Base-by-base conservation (phyloP, 176 grass and related monocot species). In the Dendrocalamus sinicus region DNA sequence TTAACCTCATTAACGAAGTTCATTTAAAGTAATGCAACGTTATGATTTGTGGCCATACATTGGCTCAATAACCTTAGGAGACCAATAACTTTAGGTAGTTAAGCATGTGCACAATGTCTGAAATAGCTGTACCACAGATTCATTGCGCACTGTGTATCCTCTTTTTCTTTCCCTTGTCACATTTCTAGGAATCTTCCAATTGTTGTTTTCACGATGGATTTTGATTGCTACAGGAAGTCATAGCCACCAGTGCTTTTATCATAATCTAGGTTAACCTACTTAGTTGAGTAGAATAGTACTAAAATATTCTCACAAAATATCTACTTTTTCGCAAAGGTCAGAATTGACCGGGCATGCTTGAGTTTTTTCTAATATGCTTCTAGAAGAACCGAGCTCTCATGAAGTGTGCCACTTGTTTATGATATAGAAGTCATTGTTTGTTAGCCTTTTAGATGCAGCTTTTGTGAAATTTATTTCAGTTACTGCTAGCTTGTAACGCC, bases 151-250 rank as follows among this genome's bases (percentile, higher is more conserved):
- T 72, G 24, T 70, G 52, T 81, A 60, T 61, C 77, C 7, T 62
- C 57, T 63, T 26, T 81, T 81, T 84, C 43, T 54, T 54, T 58
- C 20, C 55, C 10, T 75, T 67, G 24, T 62, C 50, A 75, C 61
- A 41, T 70, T 89, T 81, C 77, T 86, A 81, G 63, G 83, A 84
- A 90, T 54, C 78, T 86, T 86, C 78, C 54, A 7, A 75, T 17
- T 35, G 35, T 72, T 84, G 15, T 68, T 69, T 14, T 39, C 22
- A 76, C 73, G 46, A 67, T 82, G 70, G 12, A 61, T 76, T 68
- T 83, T 55, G 16, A 78, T 83, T 72, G 59, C 23, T 73, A 26
- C 15, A 72, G 17, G 15, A 84, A 85, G 13, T 75, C 14, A 44
- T 51, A 65, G n/a, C 44, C 45, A 62, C 77, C 11, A 0, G 46